These are phyloP conservation scores for Spizellomyces punctatus DNA, from an alignment of 192 early-diverging fungal genomes.

Conservation along the genomic window DNA sequence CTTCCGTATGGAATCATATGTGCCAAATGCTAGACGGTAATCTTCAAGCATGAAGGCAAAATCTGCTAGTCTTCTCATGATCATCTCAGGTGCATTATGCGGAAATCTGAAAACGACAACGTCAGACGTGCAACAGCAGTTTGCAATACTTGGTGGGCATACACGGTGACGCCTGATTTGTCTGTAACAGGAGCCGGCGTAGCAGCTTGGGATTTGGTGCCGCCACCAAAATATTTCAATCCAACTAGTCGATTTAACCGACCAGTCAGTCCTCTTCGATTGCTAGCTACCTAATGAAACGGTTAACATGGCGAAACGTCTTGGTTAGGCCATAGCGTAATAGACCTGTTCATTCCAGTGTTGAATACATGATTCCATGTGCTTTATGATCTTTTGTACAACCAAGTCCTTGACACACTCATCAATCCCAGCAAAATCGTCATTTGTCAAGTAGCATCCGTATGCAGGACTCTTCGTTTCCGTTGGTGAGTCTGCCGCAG, in stretches of 20 bases:
- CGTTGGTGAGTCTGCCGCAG: not conserved
- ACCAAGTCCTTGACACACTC: slow-evolving; percentile 65
- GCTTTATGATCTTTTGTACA: slow-evolving; percentile 76
- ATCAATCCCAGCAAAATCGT: slow-evolving; percentile 57
- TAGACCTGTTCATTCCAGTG: slow-evolving; percentile 83
- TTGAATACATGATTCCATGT: slow-evolving; percentile 86
- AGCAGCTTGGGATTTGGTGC: slow-evolving; percentile 28
- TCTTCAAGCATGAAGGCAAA: slow-evolving; percentile 97
- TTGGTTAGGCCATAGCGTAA: not conserved
- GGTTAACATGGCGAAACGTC: not conserved
- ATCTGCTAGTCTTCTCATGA: slow-evolving; percentile 91
- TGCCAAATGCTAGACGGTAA: slow-evolving; percentile 82
- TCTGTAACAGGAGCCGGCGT: slow-evolving; percentile 15
- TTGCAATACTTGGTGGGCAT: not conserved
- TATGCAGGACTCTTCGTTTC: slow-evolving; percentile 28
- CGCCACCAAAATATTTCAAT: slow-evolving; percentile 79
- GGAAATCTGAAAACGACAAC: slow-evolving; percentile 31
- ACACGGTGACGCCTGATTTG: slow-evolving; percentile 22
- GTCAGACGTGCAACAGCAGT: not conserved
- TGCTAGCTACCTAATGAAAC: slow-evolving; percentile 64
- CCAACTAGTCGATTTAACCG: slow-evolving; percentile 78
- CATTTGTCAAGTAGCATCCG: slow-evolving; percentile 54
- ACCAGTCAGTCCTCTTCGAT: slow-evolving; percentile 86
- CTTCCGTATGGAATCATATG: slow-evolving; percentile 87
- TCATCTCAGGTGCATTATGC: slow-evolving; percentile 81